These are phyloP conservation scores for Zymoseptoria crescenta DNA, from an alignment of 2,329 filamentous ascomycete species.

Conservation along the genomic window DNA sequence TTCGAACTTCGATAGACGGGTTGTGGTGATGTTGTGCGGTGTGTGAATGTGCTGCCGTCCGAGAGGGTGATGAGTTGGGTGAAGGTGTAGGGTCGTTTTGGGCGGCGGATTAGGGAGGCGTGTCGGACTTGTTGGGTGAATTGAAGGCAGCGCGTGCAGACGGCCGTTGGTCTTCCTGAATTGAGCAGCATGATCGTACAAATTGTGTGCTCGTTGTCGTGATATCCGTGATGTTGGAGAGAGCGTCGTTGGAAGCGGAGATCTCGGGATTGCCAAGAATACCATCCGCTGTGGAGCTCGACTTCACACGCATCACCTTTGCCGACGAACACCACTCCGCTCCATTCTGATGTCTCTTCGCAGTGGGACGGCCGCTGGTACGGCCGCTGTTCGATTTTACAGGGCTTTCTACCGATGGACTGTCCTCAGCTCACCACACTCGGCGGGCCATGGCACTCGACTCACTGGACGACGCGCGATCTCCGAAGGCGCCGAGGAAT, in stretches of 20 bases:
- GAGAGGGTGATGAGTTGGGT: slow-evolving; percentile 92
- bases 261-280: slow-evolving; percentile 12
- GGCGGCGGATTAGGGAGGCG: slow-evolving; percentile 77
- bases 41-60: slow-evolving; percentile 78
- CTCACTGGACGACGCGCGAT: background rate
- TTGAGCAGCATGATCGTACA: slow-evolving; percentile 14
- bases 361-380: slow-evolving; percentile 12
- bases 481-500: background rate
- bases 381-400: slow-evolving; percentile 34
- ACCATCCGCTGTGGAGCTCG: background rate
- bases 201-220: background rate
- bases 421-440: slow-evolving; percentile 16
- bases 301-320: background rate
- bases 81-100: slow-evolving; percentile 90
- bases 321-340: background rate
- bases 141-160: slow-evolving; percentile 9
- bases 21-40: slow-evolving; percentile 66
- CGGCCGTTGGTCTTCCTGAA: slow-evolving; percentile 9
- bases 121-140: slow-evolving; percentile 55
- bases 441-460: background rate
- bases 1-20: slow-evolving; percentile 59
- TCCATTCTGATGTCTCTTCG: slow-evolving; percentile 3
- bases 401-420: slow-evolving; percentile 39
- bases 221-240: background rate
- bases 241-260: slow-evolving; percentile 4